These are phyloP conservation scores for Eleusine indica DNA, from an alignment of 176 grass and related monocot genomes.

Conservation along the genomic window DNA sequence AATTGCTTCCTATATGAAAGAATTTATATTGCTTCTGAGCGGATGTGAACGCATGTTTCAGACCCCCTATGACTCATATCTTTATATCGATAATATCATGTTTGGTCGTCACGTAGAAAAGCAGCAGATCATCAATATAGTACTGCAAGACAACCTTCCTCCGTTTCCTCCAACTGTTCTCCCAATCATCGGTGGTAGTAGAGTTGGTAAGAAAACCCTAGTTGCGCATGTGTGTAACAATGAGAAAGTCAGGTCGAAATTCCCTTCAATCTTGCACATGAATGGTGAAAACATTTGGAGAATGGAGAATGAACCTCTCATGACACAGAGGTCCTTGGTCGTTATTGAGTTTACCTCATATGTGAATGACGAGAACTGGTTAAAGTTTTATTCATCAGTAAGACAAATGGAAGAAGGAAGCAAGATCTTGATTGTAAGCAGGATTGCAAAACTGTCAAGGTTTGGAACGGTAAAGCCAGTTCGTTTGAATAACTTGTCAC, in stretches of 20 bases:
- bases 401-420: slow-evolving; percentile 22
- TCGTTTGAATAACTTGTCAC: neutral
- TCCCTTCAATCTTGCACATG: neutral
- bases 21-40: neutral
- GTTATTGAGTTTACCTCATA: slow-evolving; percentile 28
- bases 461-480: neutral
- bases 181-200: neutral
- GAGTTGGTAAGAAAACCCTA: slow-evolving; percentile 28
- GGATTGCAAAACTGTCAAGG: neutral
- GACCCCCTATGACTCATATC: neutral
- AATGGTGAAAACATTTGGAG: neutral
- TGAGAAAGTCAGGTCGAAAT: neutral
- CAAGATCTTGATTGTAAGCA: slow-evolving; percentile 41
- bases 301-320: neutral
- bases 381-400: slow-evolving; percentile 2
- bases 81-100: slow-evolving; percentile 23
- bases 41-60: neutral
- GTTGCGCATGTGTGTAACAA: neutral
- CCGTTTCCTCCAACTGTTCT: neutral
- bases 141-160: neutral
- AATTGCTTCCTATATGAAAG: neutral
- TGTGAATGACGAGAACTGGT: slow-evolving; percentile 7
- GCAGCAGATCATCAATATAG: neutral
- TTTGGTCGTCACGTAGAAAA: slow-evolving; percentile 14
- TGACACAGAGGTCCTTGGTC: neutral